phyloP scores from a whole-genome alignment of 192 early-diverging fungal genomes.

The Linnemannia hyalina region DNA sequence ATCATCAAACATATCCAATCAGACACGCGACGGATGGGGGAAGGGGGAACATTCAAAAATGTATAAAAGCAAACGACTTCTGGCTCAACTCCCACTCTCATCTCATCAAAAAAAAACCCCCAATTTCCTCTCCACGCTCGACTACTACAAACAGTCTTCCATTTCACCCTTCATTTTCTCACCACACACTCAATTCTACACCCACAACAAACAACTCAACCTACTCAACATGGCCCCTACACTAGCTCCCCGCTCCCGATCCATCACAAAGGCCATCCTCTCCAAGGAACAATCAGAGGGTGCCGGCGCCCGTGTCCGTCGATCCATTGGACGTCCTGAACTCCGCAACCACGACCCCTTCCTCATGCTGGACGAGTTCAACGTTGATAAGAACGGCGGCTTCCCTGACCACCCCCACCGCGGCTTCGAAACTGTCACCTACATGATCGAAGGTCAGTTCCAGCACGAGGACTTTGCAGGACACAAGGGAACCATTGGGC shows the following conservation, averaged over 20 bases:
- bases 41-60: no score
- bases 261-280: slow-evolving; percentile 24
- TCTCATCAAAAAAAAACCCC: background rate
- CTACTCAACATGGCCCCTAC: background rate
- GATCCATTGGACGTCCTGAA: slow-evolving; percentile 74
- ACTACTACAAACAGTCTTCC: background rate
- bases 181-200: background rate
- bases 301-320: slow-evolving; percentile 82
- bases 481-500: slow-evolving; percentile 60
- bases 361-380: slow-evolving; percentile 49
- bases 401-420: slow-evolving; percentile 67
- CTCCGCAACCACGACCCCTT: slow-evolving; percentile 52
- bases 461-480: slow-evolving; percentile 70
- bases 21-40: no score
- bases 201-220: no score
- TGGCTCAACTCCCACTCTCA: background rate
- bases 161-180: background rate
- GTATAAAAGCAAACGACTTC: background rate
- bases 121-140: background rate
- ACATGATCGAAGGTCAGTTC: slow-evolving; percentile 66
- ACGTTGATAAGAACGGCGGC: slow-evolving; percentile 41
- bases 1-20: no score
- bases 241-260: slow-evolving; percentile 18
- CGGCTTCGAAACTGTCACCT: slow-evolving; percentile 77
- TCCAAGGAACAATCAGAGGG: slow-evolving; percentile 74